Conservation (phyloP, 2,329 filamentous ascomycete genomes). For the Pyrenophora teres region DNA sequence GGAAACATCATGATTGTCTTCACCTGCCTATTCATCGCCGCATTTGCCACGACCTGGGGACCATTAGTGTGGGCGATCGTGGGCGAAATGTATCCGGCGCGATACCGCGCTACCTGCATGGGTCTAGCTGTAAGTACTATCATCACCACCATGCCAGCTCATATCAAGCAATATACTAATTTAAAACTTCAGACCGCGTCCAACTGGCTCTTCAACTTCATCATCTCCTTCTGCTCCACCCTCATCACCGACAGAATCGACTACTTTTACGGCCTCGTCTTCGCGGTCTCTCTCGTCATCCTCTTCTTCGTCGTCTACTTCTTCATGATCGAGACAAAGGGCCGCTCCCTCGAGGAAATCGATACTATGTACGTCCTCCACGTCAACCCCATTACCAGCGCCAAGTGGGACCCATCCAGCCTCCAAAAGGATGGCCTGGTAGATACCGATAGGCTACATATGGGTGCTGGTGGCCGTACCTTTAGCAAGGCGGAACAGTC, state of each 20-base stretch:
- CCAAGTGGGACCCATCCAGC: constrained; percentile 53
- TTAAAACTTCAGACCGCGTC: constrained; percentile 27
- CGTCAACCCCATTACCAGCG: constrained; percentile 67
- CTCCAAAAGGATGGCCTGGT: constrained; percentile 39
- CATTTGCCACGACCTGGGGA: constrained; percentile 72
- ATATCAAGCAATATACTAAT: too few species aligned
- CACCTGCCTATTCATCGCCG: constrained; percentile 70
- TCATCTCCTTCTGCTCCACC: constrained; percentile 72
- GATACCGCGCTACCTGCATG: constrained; percentile 55
- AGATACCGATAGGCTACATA: constrained; percentile 39
- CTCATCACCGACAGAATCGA: constrained; percentile 74
- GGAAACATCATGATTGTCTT: constrained; percentile 70
- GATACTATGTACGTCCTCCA: constrained; percentile 71
- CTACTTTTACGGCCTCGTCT: constrained; percentile 76
- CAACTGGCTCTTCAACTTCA: constrained; percentile 55
- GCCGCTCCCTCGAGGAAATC: constrained; percentile 76
- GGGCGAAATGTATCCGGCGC: constrained; percentile 68
- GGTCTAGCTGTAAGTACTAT: constrained; percentile 38
- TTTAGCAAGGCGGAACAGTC: constrained; percentile 43
- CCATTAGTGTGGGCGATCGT: constrained; percentile 73
- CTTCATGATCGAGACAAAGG: constrained; percentile 77
- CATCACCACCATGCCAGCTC: too few species aligned
- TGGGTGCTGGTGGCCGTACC: constrained; percentile 39
- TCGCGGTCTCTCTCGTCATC: constrained; percentile 68
- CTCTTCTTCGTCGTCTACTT: constrained; percentile 73